Percentiles rank a stretch among this genome's conserved stretches.
Conservation (phyloP, 441 rosid genomes). For the Pelargonium cotyledonis region DNA sequence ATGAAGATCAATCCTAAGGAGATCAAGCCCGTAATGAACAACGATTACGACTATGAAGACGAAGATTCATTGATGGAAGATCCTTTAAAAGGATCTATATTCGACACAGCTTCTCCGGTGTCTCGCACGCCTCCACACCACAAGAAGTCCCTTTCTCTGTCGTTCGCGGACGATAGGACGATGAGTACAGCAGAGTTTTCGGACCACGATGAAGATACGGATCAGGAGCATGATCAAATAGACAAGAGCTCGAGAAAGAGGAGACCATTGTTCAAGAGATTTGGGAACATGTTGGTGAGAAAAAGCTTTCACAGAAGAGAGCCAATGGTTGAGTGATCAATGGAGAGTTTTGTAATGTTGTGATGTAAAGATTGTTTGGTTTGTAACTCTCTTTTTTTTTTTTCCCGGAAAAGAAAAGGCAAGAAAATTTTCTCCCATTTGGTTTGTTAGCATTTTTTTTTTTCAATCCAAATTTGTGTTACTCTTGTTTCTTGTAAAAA, state of each 20-base stretch:
- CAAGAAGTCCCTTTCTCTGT: conserved; percentile 35
- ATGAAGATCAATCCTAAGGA: no score
- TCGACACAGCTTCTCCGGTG: conserved; percentile 56
- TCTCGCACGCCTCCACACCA: conserved; percentile 23
- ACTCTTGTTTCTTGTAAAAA: no score
- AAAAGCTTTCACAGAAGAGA: conserved; percentile 43
- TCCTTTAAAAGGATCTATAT: conserved; percentile 69
- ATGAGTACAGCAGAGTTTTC: conserved; percentile 47
- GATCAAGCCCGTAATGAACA: neutral
- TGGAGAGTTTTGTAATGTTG: neutral
- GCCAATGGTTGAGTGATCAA: neutral
- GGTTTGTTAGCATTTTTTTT: no score
- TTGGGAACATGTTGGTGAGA: conserved; percentile 60
- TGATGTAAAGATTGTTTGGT: neutral
- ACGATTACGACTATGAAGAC: conserved; percentile 28
- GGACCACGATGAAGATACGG: conserved; percentile 42
- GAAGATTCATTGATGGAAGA: conserved; percentile 29
- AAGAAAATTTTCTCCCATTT: neutral
- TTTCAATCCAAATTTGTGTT: no score
- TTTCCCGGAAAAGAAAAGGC: neutral
- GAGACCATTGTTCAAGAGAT: conserved; percentile 61
- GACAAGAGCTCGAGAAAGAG: conserved; percentile 53
- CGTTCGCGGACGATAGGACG: conserved; percentile 34
- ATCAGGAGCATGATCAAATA: conserved; percentile 16
- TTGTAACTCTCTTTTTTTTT: neutral